Evolutionary conservation across 371 early-diverging fungal genomes (phyloP).

Genomic region (Lichtheimia hyalospora): DNA sequence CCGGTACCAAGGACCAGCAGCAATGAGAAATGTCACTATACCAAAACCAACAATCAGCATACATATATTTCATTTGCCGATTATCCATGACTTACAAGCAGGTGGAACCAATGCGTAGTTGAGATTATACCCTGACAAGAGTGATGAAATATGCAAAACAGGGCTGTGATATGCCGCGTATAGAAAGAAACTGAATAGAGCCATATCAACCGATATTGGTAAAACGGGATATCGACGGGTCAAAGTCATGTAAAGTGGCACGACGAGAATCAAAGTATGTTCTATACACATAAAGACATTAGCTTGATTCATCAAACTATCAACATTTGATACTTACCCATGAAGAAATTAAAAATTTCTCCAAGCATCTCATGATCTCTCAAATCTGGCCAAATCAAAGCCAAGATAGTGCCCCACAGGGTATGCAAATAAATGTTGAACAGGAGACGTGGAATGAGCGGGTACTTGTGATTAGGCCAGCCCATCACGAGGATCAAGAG

Average conservation of each 20-base stretch:
- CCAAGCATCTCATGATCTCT: conserved; percentile 55
- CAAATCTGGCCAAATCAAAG: conserved; percentile 54
- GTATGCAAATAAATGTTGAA: conserved; percentile 60
- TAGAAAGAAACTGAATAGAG: conserved; percentile 51
- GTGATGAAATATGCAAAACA: conserved; percentile 46
- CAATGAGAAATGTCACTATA: conserved; percentile 31
- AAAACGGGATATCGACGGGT: conserved; percentile 51
- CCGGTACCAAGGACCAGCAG: conserved; percentile 38
- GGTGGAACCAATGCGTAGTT: conserved; percentile 60
- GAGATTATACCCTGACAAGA: conserved; percentile 53
- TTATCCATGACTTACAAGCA: conserved; percentile 35
- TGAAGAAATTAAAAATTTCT: conserved; percentile 57
- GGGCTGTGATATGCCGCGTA: conserved; percentile 58
- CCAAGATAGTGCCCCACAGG: conserved; percentile 55
- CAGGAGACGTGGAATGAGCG: conserved; percentile 40
- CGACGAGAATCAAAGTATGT: conserved; percentile 45
- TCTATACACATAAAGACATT: conserved; percentile 28
- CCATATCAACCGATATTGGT: conserved; percentile 46
- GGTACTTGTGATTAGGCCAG: conserved; percentile 44
- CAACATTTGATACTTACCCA: conserved; percentile 30
- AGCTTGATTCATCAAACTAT: too few species aligned
- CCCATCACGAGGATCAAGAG: conserved; percentile 49
- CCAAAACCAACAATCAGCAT: background rate
- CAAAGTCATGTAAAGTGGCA: conserved; percentile 53
- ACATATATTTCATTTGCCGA: conserved; percentile 4